A percentile compares a stretch with the other conserved stretches of the same genome.
Evolutionary conservation across 768 basidiomycete species (phyloP).

Genomic region (Pulveroboletus sp.): DNA sequence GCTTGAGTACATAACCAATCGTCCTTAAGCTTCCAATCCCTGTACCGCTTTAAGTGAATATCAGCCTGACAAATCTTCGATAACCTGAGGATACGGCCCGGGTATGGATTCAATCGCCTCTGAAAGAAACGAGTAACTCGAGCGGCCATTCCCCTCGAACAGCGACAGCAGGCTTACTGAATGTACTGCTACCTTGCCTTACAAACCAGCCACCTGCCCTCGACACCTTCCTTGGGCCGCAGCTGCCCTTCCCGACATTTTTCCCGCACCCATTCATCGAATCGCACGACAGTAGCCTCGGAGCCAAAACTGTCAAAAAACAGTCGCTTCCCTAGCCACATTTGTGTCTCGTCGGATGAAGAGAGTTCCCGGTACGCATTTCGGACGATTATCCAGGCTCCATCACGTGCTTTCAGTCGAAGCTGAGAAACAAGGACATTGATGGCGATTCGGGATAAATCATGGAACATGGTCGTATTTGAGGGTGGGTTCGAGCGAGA

Average conservation of each 20-base stretch:
- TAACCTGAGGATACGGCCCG: slow-evolving; percentile 9
- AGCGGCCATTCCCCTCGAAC: slow-evolving; percentile 5
- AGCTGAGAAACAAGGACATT: slow-evolving; percentile 44
- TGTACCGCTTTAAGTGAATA: slow-evolving; percentile 16
- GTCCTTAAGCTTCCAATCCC: slow-evolving; percentile 27
- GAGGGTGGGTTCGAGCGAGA: slow-evolving; percentile 4
- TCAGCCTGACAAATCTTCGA: slow-evolving; percentile 19
- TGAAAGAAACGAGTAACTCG: slow-evolving; percentile 3
- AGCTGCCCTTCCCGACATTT: slow-evolving; percentile 45
- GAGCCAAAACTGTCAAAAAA: slow-evolving; percentile 39
- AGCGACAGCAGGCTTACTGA: slow-evolving; percentile 7
- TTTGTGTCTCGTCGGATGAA: slow-evolving; percentile 35
- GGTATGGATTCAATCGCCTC: slow-evolving; percentile 3
- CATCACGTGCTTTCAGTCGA: slow-evolving; percentile 48
- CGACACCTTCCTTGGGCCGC: slow-evolving; percentile 52
- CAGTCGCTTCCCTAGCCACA: slow-evolving; percentile 51
- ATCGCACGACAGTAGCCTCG: slow-evolving; percentile 24
- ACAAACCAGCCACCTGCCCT: slow-evolving; percentile 61
- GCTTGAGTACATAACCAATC: slow-evolving; percentile 33
- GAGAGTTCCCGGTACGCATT: slow-evolving; percentile 62
- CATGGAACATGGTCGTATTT: slow-evolving; percentile 1
- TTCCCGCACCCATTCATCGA: slow-evolving; percentile 54
- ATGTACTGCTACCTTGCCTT: slow-evolving; percentile 46
- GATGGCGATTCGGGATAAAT: slow-evolving; percentile 43
- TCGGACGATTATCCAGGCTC: slow-evolving; percentile 59